Percentiles rank a stretch among this genome's conserved stretches.
Evolutionary conservation across 768 basidiomycete genomes (phyloP).

Genomic region (Plicaturopsis crispa): DNA sequence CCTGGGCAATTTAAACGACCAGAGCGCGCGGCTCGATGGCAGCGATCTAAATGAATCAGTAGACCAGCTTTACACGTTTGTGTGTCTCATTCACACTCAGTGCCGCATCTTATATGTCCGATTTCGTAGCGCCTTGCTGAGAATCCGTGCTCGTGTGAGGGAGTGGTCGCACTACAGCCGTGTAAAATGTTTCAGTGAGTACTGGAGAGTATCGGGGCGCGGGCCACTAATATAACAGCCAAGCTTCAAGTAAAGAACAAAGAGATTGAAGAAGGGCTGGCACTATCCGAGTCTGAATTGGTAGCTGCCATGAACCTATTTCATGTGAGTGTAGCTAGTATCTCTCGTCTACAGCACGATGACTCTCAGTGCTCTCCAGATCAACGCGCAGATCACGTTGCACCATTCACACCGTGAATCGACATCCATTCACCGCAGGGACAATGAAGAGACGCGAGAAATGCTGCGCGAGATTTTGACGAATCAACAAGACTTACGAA

Average conservation of each 20-base stretch:
- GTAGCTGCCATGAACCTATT: constrained; percentile 33
- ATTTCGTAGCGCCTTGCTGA: constrained; percentile 35
- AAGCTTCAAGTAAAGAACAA: constrained; percentile 30
- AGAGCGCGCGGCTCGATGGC: constrained; percentile 25
- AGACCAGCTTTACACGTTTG: no score
- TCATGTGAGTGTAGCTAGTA: constrained; percentile 24
- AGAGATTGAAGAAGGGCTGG: constrained; percentile 40
- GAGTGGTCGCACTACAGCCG: constrained; percentile 31
- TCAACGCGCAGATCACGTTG: constrained; percentile 21
- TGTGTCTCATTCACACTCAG: no score
- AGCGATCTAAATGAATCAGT: constrained; percentile 29
- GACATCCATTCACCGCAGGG: constrained; percentile 16
- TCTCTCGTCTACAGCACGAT: background rate
- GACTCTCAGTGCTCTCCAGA: background rate
- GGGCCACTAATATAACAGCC: no score
- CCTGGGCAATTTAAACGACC: constrained; percentile 30
- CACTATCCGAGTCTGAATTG: constrained; percentile 34
- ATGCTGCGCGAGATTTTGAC: constrained; percentile 32
- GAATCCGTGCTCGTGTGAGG: constrained; percentile 28
- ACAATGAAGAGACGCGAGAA: constrained; percentile 27
- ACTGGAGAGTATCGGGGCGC: no score
- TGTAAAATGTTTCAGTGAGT: constrained; percentile 31
- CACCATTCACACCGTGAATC: constrained; percentile 22
- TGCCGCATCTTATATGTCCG: no score
- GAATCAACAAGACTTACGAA: constrained; percentile 25